Evolutionary conservation across 2,329 filamentous ascomycete genomes (phyloP).

Genomic region (Onygenales sp.): DNA sequence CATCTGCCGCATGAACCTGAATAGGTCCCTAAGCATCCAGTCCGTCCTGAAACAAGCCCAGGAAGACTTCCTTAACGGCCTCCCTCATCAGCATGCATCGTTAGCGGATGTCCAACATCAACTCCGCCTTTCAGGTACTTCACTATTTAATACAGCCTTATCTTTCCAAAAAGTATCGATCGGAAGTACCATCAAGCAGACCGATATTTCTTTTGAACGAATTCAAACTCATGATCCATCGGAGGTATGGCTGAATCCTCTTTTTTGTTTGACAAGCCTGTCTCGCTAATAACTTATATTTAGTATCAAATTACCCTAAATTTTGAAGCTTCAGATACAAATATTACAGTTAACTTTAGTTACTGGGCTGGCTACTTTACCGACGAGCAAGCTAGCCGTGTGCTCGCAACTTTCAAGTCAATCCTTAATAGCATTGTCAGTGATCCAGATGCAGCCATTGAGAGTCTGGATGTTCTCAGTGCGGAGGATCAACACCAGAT

Average conservation of each 20-base stretch:
- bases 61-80: slow-evolving; percentile 45
- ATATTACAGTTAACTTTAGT: background rate
- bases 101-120: slow-evolving; percentile 33
- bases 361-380: background rate
- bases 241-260: slow-evolving; percentile 1
- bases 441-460: background rate
- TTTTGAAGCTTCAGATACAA: background rate
- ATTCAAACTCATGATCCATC: slow-evolving; percentile 3
- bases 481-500: background rate
- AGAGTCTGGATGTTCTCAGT: background rate
- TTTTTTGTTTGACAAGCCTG: background rate
- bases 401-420: background rate
- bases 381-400: background rate
- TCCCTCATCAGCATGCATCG: slow-evolving; percentile 53
- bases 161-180: background rate
- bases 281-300: background rate
- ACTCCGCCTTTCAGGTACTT: background rate
- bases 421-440: background rate
- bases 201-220: background rate
- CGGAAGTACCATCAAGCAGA: background rate
- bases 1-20: slow-evolving; percentile 30
- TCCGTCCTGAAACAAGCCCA: slow-evolving; percentile 51
- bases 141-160: slow-evolving; percentile 7
- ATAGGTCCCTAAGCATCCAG: slow-evolving; percentile 25
- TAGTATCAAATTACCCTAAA: slow-evolving; percentile 5